These are phyloP conservation scores for Didymella segeticola DNA, from an alignment of 2,329 filamentous ascomycete species.

Conservation along the genomic window DNA sequence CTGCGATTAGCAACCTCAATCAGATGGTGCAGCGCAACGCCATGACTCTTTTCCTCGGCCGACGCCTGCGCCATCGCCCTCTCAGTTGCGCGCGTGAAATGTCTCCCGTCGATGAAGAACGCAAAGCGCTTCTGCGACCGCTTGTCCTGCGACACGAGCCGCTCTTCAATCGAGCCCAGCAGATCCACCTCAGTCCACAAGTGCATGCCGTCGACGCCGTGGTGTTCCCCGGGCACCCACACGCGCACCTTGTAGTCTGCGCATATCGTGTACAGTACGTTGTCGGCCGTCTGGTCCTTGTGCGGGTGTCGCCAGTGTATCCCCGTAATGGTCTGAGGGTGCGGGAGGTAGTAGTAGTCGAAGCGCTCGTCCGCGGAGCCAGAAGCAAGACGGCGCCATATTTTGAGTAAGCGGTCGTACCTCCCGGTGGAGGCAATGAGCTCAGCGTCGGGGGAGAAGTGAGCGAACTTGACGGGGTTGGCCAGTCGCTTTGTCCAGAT, in stretches of 20 bases:
- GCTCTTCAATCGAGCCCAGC: conserved; percentile 69
- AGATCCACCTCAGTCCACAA: conserved; percentile 85
- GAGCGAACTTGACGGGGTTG: conserved; percentile 74
- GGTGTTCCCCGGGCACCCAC: conserved; percentile 79
- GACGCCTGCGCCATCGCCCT: conserved; percentile 71
- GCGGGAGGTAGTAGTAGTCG: conserved; percentile 88
- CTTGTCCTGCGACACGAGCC: conserved; percentile 50
- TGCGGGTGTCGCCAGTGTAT: conserved; percentile 85
- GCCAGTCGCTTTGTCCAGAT: conserved; percentile 80
- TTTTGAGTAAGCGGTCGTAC: conserved; percentile 84
- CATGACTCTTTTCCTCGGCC: conserved; percentile 65
- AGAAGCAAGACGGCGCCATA: conserved; percentile 89
- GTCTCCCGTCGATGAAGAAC: conserved; percentile 81
- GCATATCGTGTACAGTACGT: conserved; percentile 89
- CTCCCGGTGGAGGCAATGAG: conserved; percentile 82
- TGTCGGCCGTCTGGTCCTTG: conserved; percentile 78
- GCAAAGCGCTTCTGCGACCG: conserved; percentile 65
- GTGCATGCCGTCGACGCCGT: conserved; percentile 73
- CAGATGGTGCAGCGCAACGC: conserved; percentile 79
- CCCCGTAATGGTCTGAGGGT: conserved; percentile 79
- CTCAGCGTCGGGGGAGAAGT: conserved; percentile 84
- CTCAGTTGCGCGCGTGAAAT: conserved; percentile 80
- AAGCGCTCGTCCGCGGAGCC: conserved; percentile 84
- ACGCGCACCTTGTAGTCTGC: conserved; percentile 80
- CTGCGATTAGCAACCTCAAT: conserved; percentile 84